Evolutionary conservation across 805 yeast species (phyloP), one percentile per base, ranked within the genome.

Genomic region (Candida nitratophila): DNA sequence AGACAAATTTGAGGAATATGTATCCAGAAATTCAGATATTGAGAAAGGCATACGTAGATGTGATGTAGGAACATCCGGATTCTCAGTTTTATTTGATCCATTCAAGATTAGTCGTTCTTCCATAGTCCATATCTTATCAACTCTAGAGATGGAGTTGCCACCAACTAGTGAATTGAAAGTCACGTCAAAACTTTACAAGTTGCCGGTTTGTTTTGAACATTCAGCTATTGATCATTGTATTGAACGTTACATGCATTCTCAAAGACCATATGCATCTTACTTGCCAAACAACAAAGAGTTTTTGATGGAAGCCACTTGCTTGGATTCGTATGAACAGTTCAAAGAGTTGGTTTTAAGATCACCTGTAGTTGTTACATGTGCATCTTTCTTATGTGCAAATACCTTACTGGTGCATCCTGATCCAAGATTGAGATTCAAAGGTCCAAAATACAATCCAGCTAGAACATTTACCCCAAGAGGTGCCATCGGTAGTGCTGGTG

Each of bases 331-430:
- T 10, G 85, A 79, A 42, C 90, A 91, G 42, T 73, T 81, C 48
- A 86, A 87, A 53, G 81, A 90, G 83, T 65, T 93, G 58, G 70
- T 84, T 39, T 97, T 98, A 5, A 75, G 89, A 59, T 93, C 84
- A 72, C 71, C 93, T 68, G 98, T 93, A 7, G 71, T 91, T 50
- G 99, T 98, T 44, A 77, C 91, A 43, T 98, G 98, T 60, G 99
- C 93, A 65, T 98, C 93, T 24, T 91, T 90, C 68, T 73, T 93
- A 55, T 97, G 98, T 40, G 96, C 99, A 6, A 32, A 32, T 4
- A 98, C 99, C 22, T 90, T 97, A 72, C 98, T 98, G 1, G 96
- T 91, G 53, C 98, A 98, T 31, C 76, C 93, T 54, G 98, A 93
- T 64, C 99, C 99, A 46, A 81, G 97, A 57, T 97, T 90, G 56